phyloP scores from a whole-genome alignment of 208 protist genomes.

The Acanthamoeba castellanii region DNA sequence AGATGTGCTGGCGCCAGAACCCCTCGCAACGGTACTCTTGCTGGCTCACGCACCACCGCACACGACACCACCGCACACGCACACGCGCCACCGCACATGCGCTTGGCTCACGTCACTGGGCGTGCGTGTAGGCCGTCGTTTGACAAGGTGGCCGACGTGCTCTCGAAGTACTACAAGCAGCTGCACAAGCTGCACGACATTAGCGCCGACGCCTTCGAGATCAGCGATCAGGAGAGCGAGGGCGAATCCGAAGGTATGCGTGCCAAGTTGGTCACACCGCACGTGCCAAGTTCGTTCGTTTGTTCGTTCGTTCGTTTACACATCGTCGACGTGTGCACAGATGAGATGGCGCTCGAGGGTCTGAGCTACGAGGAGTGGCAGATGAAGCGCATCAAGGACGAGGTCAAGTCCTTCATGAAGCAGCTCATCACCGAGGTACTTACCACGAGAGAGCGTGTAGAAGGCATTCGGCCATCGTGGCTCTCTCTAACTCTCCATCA shows the following conservation, averaged over 20 bases:
- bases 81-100: too few relatives aligned
- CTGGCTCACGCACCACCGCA: too few relatives aligned
- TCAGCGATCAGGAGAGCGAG: not conserved
- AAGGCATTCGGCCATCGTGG: too few relatives aligned
- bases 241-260: not conserved
- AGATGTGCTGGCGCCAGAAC: conserved; percentile 67
- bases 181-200: conserved; percentile 21
- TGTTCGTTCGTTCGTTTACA: too few relatives aligned
- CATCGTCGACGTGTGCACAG: too few relatives aligned
- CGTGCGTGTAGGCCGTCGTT: conserved; percentile 52
- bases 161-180: conserved; percentile 44
- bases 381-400: not conserved
- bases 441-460: too few relatives aligned
- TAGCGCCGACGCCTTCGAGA: not conserved
- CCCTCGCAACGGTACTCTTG: conserved; percentile 4
- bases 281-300: too few relatives aligned
- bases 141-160: conserved; percentile 12
- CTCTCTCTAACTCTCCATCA: not conserved
- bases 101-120: not conserved
- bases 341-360: not conserved
- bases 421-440: conserved; percentile 32
- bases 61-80: too few relatives aligned
- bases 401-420: conserved; percentile 58
- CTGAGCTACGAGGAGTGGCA: conserved; percentile 49
- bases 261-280: not conserved